Evolutionary conservation across 805 yeast species (phyloP).

Genomic region (Yamadazyma akitaensis): DNA sequence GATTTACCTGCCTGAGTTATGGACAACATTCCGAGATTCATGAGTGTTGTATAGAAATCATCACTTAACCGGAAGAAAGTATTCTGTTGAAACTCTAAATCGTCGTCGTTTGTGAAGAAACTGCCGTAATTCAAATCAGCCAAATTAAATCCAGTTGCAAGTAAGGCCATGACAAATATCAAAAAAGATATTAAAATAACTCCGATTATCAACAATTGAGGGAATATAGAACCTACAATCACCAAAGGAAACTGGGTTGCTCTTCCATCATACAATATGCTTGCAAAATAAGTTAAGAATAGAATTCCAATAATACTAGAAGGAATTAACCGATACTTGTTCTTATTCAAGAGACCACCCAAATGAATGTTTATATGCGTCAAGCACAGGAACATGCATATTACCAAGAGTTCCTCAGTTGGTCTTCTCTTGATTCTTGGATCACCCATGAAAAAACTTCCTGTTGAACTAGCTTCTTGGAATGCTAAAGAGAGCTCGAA

Average conservation of each 20-base stretch:
- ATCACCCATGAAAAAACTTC: conserved; percentile 23
- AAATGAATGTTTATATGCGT: conserved; percentile 63
- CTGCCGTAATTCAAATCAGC: conserved; percentile 36
- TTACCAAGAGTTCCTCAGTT: conserved; percentile 48
- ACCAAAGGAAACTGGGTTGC: conserved; percentile 51
- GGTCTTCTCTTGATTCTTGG: conserved; percentile 33
- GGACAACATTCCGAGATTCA: conserved; percentile 59
- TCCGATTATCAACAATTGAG: conserved; percentile 56
- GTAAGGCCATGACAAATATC: conserved; percentile 56
- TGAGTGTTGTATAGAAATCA: conserved; percentile 54
- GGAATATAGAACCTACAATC: conserved; percentile 58
- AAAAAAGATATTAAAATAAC: conserved; percentile 50
- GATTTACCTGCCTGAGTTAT: conserved; percentile 66
- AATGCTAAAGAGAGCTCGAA: conserved; percentile 76
- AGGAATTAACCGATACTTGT: conserved; percentile 58
- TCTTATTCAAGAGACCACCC: conserved; percentile 52
- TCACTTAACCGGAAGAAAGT: conserved; percentile 15
- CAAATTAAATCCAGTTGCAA: conserved; percentile 47
- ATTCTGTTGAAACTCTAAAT: conserved; percentile 11
- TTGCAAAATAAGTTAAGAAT: conserved; percentile 44
- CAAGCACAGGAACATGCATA: conserved; percentile 53
- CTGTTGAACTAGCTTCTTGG: conserved; percentile 58
- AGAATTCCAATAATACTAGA: conserved; percentile 56
- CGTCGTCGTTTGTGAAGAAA: conserved; percentile 24
- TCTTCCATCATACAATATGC: conserved; percentile 38